Base-by-base conservation (phyloP, 192 early-diverging fungal species). In the Rhizophagus sp. region DNA sequence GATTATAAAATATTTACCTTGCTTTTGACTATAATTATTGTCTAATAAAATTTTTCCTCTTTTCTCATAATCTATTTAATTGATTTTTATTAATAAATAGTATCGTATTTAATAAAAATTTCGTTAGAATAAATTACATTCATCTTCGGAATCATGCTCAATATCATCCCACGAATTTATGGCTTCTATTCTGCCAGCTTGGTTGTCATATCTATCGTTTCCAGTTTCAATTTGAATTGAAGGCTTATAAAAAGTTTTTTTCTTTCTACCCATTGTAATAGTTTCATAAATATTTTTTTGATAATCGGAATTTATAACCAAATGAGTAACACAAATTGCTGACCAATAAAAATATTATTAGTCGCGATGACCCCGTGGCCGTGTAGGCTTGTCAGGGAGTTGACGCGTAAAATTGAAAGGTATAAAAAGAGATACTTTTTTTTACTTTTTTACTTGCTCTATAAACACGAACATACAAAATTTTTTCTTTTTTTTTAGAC, bases 81-180 rank as follows among this genome's bases (percentile, higher is more conserved):
- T 5, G 41, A 71, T 22, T n/a, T 19, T 81, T 66, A 50, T 76
- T 19, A 24, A 70, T 5, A 24, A 3, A 17, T 19, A n/a, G 34
- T 62, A 24, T 27, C 27, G 19, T 25, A 61, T 34, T 30, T 24
- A 62, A 3, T 11, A 33, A 11, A 57, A 39, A 12, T 5, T 2
- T 49, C 3, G 36, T 17, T 61, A 57, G 11, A 8, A 52, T 19
- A 22, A 22, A 80, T 82, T 89, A 91, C 91, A 94, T 62, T 93
- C 89, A 78, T 94, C 93, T 81, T 92, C 93, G 24, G 90, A 89
- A 80, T 94, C 93, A 65, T 92, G 89, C 65, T 93, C 92, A 73
- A 92, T 88, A 73, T 94, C 93, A 74, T 90, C 87, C 91, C 89
- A 92, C 2, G 92, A 91, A 70, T 84, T 86, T 65, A 91, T 91